phyloP scores from a whole-genome alignment of 192 early-diverging fungal species.

The Coemansia sp. region DNA sequence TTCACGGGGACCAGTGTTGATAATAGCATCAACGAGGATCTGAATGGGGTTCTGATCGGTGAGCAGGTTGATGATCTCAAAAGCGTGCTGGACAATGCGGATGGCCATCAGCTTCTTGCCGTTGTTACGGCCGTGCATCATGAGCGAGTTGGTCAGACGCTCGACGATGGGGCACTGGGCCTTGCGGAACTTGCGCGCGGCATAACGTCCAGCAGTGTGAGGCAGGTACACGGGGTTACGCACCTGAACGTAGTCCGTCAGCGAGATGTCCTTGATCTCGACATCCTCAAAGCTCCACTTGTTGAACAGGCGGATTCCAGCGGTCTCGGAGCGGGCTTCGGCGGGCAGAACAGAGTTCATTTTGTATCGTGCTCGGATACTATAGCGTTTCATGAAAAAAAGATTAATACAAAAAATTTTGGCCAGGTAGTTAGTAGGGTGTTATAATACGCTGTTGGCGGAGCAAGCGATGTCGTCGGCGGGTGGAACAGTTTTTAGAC shows the following conservation, averaged over 20 bases:
- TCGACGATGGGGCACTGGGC: constrained; percentile 99
- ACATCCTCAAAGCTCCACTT: constrained; percentile 91
- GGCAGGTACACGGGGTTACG: constrained; percentile 92
- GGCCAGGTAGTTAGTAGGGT: constrained; percentile 2
- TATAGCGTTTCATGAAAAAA: background rate
- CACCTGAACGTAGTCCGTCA: constrained; percentile 92
- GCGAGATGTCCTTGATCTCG: constrained; percentile 87
- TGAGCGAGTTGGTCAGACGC: constrained; percentile 97
- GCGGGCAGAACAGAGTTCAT: constrained; percentile 57
- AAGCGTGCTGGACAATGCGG: constrained; percentile 99
- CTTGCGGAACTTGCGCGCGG: constrained; percentile 96
- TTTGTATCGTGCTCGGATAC: constrained; percentile 44
- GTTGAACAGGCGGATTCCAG: constrained; percentile 71
- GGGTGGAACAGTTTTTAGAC: background rate
- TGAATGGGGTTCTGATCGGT: constrained; percentile 99
- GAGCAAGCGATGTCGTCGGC: background rate
- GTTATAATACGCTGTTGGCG: background rate
- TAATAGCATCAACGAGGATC: constrained; percentile 97
- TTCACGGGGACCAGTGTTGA: constrained; percentile 99
- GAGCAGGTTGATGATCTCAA: constrained; percentile 98
- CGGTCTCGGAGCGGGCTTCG: constrained; percentile 56
- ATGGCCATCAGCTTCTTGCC: constrained; percentile 99
- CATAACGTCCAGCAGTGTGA: constrained; percentile 99
- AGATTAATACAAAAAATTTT: background rate
- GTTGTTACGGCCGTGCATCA: constrained; percentile 99